Conservation (phyloP, 2,329 filamentous ascomycete species). For the Pestalotiopsis sp. region DNA sequence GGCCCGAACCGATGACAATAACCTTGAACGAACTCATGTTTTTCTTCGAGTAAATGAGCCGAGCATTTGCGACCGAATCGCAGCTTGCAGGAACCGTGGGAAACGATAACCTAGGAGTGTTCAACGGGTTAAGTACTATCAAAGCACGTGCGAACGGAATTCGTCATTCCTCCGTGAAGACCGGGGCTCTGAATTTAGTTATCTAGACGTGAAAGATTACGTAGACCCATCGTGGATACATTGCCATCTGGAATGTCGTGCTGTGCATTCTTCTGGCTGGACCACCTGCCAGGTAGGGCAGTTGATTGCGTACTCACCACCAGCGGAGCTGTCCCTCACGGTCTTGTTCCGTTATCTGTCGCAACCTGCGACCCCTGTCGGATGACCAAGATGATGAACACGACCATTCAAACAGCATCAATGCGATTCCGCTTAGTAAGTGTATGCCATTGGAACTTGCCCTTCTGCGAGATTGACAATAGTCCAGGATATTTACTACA, state of each 20-base stretch:
- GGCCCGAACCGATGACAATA: conserved; percentile 24
- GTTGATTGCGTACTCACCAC: background rate
- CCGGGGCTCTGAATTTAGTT: background rate
- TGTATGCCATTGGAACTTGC: background rate
- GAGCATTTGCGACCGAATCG: background rate
- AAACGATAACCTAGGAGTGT: background rate
- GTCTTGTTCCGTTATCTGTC: background rate
- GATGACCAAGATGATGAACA: background rate
- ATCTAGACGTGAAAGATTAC: background rate
- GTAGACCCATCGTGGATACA: background rate
- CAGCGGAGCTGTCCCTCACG: background rate
- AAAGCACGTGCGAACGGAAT: background rate
- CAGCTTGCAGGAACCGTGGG: background rate
- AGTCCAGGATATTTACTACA: too few relatives aligned
- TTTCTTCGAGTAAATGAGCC: background rate
- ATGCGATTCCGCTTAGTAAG: background rate
- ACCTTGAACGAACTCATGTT: conserved; percentile 18
- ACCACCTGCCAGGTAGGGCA: background rate
- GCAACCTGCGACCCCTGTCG: background rate
- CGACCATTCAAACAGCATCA: background rate
- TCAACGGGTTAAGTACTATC: background rate
- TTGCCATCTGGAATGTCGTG: background rate
- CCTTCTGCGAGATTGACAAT: too few relatives aligned
- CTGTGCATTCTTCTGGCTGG: background rate
- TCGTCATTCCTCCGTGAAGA: background rate